Base-by-base conservation (phyloP, 1,284 basidiomycete species). In the Thelephora terrestris region DNA sequence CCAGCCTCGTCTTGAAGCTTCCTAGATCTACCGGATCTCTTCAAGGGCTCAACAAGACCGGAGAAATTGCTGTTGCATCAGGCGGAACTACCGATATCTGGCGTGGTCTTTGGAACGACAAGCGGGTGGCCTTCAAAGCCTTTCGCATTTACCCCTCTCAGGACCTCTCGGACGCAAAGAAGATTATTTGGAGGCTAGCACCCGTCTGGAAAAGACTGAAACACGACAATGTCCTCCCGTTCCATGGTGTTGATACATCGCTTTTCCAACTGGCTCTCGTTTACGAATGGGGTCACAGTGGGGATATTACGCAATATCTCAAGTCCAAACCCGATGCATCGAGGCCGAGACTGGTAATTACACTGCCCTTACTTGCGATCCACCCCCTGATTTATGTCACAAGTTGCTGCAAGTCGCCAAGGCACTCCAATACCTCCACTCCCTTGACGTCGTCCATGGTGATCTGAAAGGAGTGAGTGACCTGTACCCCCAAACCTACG, bases 361-460 rank as follows among this genome's bases (percentile, higher is more conserved):
- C 39, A 14, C 12, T 25, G 27, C 14, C n/a, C 18, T 16, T 6
- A 12, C 18, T 47, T 25, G n/a, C n/a, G 9, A 12, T 9, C 25
- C n/a, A n/a, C 14, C 16, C 25, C 4, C 21, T 42, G 4, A 23
- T 42, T n/a, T 44, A 12, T 5, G 16, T 23, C 35, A 18, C 20
- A 38, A 53, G 51, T 25, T 53, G 14, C 12, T 7, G 5, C 21
- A 50, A 5, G 32, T 48, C 4, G 49, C 49, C 7, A 23, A n/a
- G 5, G 51, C 49, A 4, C 16, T 53, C 7, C n/a, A n/a, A 10
- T 53, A 53, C 42, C 43, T 53, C 7, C 51, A 53, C 37, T 21
- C n/a, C 18, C 12, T 47, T 34, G 36, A 25, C 2, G 36, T 50
- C 9, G 34, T 53, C 9, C 51, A 53, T 38, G 51, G 51, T 4